phyloP scores from a whole-genome alignment of 306 rosid genomes.

The Glycine soja region DNA sequence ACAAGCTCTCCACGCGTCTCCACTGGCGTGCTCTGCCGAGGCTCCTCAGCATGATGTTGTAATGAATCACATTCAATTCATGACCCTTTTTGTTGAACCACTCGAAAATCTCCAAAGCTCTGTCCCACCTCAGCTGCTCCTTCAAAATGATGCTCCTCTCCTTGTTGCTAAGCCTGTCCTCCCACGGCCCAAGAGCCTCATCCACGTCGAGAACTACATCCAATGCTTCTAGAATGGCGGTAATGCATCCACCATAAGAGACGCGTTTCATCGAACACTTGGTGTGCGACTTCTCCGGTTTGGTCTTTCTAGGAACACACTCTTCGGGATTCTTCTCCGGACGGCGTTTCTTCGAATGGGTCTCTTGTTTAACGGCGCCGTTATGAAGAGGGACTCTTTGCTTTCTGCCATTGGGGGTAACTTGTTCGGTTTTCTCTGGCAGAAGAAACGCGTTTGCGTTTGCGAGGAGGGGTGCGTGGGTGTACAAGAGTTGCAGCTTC shows the following conservation, averaged over 20 bases:
- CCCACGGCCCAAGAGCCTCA: slow-evolving; percentile 82
- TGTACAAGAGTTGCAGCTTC: slow-evolving; percentile 66
- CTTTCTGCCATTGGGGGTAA: slow-evolving; percentile 43
- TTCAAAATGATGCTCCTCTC: slow-evolving; percentile 94
- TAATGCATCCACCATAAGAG: slow-evolving; percentile 78
- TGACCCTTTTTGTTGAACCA: slow-evolving; percentile 77
- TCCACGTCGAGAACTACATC: slow-evolving; percentile 63
- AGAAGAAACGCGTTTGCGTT: slow-evolving; percentile 50
- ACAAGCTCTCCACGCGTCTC: slow-evolving; percentile 67
- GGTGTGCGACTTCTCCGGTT: slow-evolving; percentile 59
- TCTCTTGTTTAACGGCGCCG: slow-evolving; percentile 41
- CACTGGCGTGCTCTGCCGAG: slow-evolving; percentile 77
- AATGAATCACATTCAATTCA: slow-evolving; percentile 89
- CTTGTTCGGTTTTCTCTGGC: slow-evolving; percentile 50
- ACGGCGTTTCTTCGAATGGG: slow-evolving; percentile 45
- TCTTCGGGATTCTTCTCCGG: slow-evolving; percentile 49
- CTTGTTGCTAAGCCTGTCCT: slow-evolving; percentile 66
- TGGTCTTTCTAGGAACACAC: slow-evolving; percentile 35
- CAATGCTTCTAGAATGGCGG: slow-evolving; percentile 72
- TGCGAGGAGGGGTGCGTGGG: slow-evolving; percentile 42
- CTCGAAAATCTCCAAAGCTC: slow-evolving; percentile 82
- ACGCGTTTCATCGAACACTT: slow-evolving; percentile 79
- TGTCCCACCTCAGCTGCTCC: slow-evolving; percentile 81
- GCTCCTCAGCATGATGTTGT: slow-evolving; percentile 74
- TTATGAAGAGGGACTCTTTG: slow-evolving; percentile 43